Base-by-base conservation (phyloP, 306 rosid genomes). In the Macrotyloma uniflorum region DNA sequence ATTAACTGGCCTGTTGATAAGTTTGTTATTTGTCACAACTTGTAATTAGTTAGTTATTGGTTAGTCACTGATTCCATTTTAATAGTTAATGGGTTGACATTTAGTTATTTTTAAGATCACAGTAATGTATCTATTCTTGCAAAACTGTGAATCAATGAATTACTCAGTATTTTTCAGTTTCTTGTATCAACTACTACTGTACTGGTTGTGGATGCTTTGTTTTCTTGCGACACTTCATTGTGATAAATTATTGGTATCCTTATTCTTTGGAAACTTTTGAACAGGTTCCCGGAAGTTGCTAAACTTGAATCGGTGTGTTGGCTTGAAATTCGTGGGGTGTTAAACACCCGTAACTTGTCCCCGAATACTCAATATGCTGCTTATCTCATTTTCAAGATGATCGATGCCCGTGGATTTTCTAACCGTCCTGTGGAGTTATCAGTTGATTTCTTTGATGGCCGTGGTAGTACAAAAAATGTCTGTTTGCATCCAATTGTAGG, bases 221-320 rank as follows among this genome's bases (percentile, higher is more conserved):
- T 30, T 47, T 20, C 24, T 12, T 36, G 12, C 9, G 51, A 46
- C 11, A 16, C 65, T 38, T 35, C 20, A 73, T 14, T 42, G 6
- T 54, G 5, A 16, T 24, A 16, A 23, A 0, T 35, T 72, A 11
- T 28, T 43, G 67, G 12, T 38, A 12, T 20, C 22, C 7, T 22
- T 51, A 11, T 26, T 61, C 2, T 30, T 36, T 40, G 46, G 24
- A 30, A 30, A 62, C 69, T 51, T 53, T 30, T 46, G 15, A 71
- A 50, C 83, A 90, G 96, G 87, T 93, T 93, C 73, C 79, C 61
- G 9, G 92, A 90, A 82, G 85, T 87, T 50, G 96, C 87, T 2
- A 76, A 71, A 80, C 94, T 93, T 40, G 13, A 14, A 11, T 2
- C 16, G 2, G 96, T 93, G 54, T 90, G 92, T 18, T 90, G 92